Conservation (phyloP, 768 basidiomycete genomes). For the Tulasnella sp. region DNA sequence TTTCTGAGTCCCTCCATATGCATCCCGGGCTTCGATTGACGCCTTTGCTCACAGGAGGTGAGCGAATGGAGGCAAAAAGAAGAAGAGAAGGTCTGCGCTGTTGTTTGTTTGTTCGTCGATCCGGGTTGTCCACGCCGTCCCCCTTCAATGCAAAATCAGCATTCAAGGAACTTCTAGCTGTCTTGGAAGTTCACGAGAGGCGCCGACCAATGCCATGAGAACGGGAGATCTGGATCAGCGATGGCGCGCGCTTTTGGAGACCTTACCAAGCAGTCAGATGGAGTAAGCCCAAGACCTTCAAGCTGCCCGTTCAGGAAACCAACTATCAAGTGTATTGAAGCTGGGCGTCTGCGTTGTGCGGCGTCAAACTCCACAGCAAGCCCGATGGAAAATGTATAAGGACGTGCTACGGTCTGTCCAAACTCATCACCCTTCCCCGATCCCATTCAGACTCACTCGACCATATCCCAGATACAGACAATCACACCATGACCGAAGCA, state of each 20-base stretch:
- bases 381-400: background rate
- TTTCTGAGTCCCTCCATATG: no score
- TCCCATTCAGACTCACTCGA: no score
- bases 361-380: background rate
- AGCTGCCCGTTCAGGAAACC: background rate
- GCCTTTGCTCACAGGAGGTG: background rate
- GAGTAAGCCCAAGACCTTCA: background rate
- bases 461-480: background rate
- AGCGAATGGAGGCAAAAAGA: background rate
- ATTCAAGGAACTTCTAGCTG: background rate
- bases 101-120: background rate
- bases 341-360: background rate
- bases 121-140: no score
- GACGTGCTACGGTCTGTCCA: background rate
- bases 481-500: background rate
- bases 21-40: no score
- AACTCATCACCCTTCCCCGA: background rate
- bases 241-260: background rate
- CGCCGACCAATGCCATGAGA: background rate
- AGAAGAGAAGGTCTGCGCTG: background rate
- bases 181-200: background rate
- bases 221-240: background rate
- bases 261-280: background rate
- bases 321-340: background rate
- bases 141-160: background rate